Base-by-base conservation (phyloP, 1,284 basidiomycete genomes). In the Ceratobasidium theobromae region DNA sequence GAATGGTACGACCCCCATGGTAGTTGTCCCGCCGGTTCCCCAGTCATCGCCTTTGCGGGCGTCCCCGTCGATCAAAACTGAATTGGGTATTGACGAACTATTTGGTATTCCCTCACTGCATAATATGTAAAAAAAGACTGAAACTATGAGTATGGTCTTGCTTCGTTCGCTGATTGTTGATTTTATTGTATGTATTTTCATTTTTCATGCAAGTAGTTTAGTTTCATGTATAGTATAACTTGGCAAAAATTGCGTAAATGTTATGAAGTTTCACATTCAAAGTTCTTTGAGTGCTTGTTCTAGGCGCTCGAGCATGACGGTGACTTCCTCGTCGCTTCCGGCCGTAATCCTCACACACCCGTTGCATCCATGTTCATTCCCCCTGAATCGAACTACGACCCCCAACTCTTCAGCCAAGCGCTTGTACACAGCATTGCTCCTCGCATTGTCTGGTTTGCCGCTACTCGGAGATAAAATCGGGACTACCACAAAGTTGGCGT, bases 401-500 rank as follows among this genome's bases (percentile, higher is more conserved):
- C 88, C 90, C 72, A 86, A 82, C 68, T 87, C 80, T 76, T 93
- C 95, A 21, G 96, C 97, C 72, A 99, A 83, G 18, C 82, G 79
- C 75, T 86, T 90, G 78, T 99, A 98, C 23, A 95, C 75, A 77
- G 72, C 74, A 74, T 85, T 79, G 0, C 95, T 86, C 30, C 91
- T 82, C 21, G 69, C 74, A 72, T 88, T 95, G 76, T 93, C 88
- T 0, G 88, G 86, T 72, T 77, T 75, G 3, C 79, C 78, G 27
- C 70, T 71, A 12, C 72, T 68, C 23, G 41, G 32, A 53, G 84
- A 81, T 4, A 95, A 78, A 25, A 99, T 81, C 43, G 93, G 91
- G 0, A 92, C 83, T 70, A 98, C 70, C 32, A 99, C 76, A 76
- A 99, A 99, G 77, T 99, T 99, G 41, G 95, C 95, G 73, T 96